Conservation (phyloP, 352 stramenopile species). For the Phytophthora hybrid region DNA sequence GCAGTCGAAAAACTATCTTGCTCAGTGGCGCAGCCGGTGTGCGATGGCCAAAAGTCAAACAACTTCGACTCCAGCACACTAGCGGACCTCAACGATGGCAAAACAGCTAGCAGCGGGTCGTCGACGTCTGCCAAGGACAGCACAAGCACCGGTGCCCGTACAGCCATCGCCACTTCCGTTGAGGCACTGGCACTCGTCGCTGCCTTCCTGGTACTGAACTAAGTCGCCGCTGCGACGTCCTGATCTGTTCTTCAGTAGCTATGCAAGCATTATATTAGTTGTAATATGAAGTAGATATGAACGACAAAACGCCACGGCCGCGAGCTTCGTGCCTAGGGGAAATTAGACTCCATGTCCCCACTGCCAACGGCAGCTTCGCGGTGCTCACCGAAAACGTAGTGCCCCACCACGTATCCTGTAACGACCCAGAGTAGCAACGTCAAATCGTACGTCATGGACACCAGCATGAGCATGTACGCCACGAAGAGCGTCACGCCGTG, state of each 20-base stretch:
- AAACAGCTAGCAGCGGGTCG: constrained; percentile 12
- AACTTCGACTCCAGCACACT: constrained; percentile 32
- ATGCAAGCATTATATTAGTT: constrained; percentile 32
- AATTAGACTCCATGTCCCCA: constrained; percentile 39
- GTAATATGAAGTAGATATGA: constrained; percentile 8
- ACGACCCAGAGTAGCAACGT: constrained; percentile 66
- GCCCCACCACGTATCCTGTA: constrained; percentile 62
- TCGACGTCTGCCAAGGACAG: constrained; percentile 22
- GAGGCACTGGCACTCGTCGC: constrained; percentile 6
- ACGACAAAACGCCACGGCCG: constrained; percentile 11
- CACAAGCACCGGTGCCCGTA: constrained; percentile 4
- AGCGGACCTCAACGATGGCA: constrained; percentile 33
- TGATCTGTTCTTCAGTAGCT: not conserved
- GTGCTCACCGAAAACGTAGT: constrained; percentile 77
- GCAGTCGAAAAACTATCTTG: constrained; percentile 50
- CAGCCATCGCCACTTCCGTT: not conserved
- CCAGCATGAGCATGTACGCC: constrained; percentile 85
- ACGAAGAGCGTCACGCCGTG: constrained; percentile 73
- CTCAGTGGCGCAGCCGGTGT: constrained; percentile 50
- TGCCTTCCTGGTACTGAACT: constrained; percentile 18
- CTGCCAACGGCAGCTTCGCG: constrained; percentile 47
- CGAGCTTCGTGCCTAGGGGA: constrained; percentile 22
- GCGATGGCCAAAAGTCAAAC: constrained; percentile 56
- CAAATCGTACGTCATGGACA: constrained; percentile 84
- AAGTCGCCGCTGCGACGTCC: not conserved